Conservation (phyloP, 192 early-diverging fungal species). For the Coemansia brasiliensis region DNA sequence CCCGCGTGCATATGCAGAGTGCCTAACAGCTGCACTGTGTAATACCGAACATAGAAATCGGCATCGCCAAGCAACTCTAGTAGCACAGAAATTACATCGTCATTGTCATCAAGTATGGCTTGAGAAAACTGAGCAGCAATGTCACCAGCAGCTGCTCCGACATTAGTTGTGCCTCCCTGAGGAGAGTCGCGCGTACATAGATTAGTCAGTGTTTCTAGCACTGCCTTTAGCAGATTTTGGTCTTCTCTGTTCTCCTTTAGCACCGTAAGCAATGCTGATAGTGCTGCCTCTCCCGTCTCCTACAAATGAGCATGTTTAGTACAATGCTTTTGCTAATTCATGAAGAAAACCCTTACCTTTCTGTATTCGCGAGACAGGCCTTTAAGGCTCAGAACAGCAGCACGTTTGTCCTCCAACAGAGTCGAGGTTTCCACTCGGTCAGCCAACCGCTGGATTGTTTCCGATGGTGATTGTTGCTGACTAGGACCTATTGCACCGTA, state of each 20-base stretch:
- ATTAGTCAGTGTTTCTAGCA: conserved; percentile 82
- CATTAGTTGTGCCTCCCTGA: conserved; percentile 5
- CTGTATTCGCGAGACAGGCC: conserved; percentile 80
- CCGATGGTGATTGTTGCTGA: conserved; percentile 54
- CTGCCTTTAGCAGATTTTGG: conserved; percentile 80
- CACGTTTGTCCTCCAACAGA: conserved; percentile 86
- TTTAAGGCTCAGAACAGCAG: conserved; percentile 83
- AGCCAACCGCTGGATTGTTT: conserved; percentile 81
- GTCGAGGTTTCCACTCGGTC: conserved; percentile 83
- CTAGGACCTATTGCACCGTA: conserved; percentile 48
- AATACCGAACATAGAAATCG: conserved; percentile 95
- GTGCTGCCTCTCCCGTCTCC: conserved; percentile 82
- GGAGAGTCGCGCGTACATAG: conserved; percentile 57
- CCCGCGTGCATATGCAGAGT: conserved; percentile 63
- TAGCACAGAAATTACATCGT: conserved; percentile 72
- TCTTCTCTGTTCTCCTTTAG: conserved; percentile 82
- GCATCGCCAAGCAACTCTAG: conserved; percentile 86
- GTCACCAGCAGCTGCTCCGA: conserved; percentile 8
- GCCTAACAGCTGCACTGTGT: conserved; percentile 82
- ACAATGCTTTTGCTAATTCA: no score
- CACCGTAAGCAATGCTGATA: conserved; percentile 71
- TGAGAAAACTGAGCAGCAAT: conserved; percentile 46
- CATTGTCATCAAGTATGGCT: conserved; percentile 36
- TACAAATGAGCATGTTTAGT: conserved; percentile 26
- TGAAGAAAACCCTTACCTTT: conserved; percentile 34